phyloP scores from a whole-genome alignment of 2,329 filamentous ascomycete genomes.

The Xylariaceae sp. region DNA sequence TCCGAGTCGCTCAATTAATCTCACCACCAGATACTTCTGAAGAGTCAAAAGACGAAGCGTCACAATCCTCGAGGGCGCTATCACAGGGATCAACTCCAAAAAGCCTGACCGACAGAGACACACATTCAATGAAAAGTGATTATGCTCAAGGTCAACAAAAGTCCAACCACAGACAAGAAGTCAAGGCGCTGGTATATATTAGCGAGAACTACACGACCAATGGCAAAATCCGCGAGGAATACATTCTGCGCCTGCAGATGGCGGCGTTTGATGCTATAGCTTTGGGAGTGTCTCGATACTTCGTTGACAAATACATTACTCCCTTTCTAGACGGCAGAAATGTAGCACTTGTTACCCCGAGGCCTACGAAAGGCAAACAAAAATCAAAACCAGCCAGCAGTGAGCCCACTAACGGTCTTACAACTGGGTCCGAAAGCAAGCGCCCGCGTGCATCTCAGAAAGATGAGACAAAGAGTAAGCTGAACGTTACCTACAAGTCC shows the following conservation, averaged over 20 bases:
- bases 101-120: not conserved
- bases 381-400: not conserved
- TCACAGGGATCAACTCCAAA: too few species aligned
- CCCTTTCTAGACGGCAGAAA: slow-evolving; percentile 2
- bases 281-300: slow-evolving; percentile 4
- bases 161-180: not conserved
- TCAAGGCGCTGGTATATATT: slow-evolving; percentile 5
- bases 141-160: not conserved
- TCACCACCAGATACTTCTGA: not conserved
- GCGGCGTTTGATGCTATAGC: not conserved
- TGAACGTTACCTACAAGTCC: not conserved
- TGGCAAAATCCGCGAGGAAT: slow-evolving; percentile 7
- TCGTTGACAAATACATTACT: slow-evolving; percentile 4
- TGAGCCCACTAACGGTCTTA: too few species aligned
- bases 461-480: not conserved
- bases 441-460: not conserved
- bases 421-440: not conserved
- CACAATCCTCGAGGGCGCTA: too few species aligned
- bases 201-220: slow-evolving; percentile 1
- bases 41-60: too few species aligned
- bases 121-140: not conserved
- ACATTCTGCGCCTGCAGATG: not conserved
- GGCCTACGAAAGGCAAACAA: not conserved
- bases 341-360: not conserved
- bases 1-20: slow-evolving; percentile 3